A percentile compares a stretch with the other conserved stretches of the same genome.
Conservation (phyloP, 345 rosid species). For the Carallia pectinifolia region DNA sequence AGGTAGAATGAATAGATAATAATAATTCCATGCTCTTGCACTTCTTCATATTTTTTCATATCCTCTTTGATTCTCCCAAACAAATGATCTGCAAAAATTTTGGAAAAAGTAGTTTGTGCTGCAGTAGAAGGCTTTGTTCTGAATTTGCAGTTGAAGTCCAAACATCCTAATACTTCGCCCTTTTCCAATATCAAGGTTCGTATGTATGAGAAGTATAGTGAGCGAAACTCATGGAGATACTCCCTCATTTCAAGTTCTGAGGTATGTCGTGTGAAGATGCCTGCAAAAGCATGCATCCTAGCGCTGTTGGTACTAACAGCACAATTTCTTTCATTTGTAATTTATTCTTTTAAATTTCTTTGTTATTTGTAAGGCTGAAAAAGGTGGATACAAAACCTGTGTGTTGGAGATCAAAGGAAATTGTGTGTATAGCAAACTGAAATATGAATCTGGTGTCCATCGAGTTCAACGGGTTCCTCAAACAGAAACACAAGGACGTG, state of each 20-base stretch:
- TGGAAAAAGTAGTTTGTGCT: background rate
- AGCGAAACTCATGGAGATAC: conserved; percentile 76
- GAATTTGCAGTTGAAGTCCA: conserved; percentile 4
- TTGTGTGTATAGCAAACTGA: conserved; percentile 87
- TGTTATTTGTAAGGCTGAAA: conserved; percentile 62
- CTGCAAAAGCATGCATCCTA: conserved; percentile 2
- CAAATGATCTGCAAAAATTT: background rate
- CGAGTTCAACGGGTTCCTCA: conserved; percentile 97
- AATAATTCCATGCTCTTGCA: too few relatives aligned
- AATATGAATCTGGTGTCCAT: conserved; percentile 94
- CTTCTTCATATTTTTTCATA: background rate
- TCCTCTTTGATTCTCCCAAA: background rate
- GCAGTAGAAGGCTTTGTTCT: background rate
- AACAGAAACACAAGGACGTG: conserved; percentile 93
- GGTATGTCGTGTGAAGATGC: conserved; percentile 39
- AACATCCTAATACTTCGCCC: conserved; percentile 15
- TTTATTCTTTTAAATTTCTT: conserved; percentile 12
- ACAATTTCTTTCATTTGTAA: too few relatives aligned
- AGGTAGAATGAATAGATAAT: too few relatives aligned
- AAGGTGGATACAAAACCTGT: conserved; percentile 90
- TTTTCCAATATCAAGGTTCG: conserved; percentile 49
- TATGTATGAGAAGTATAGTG: conserved; percentile 86
- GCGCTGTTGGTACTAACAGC: conserved; percentile 5
- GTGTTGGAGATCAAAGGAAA: conserved; percentile 91
- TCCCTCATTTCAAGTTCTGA: conserved; percentile 66